Evolutionary conservation across 129 eudicot species (phyloP), one percentile per base, ranked within the genome.

Genomic region (Saussurea involucrata): DNA sequence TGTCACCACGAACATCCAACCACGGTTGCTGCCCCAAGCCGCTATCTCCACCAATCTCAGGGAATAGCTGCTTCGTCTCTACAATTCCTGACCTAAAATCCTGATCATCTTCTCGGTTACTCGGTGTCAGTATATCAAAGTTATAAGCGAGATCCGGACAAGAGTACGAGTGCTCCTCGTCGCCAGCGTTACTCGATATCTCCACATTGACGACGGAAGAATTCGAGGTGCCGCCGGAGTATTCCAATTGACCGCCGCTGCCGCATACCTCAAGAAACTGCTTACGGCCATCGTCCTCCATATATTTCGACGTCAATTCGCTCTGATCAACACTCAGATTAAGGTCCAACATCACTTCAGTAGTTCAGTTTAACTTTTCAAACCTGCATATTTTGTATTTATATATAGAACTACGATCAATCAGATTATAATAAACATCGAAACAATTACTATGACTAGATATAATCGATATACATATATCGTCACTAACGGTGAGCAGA

Each of bases 201-300:
- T 88, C 90, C 29, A 81, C 82, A 74, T 88, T 88, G 20, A 87
- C 90, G 49, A 86, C 81, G 22, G 93, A 88, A 57, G 94, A 89
- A 81, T 72, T 83, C 7, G 97, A 91, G 25, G 90, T 65, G 44
- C 90, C 85, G 55, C 90, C 85, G 37, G 88, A 77, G 69, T 85
- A 83, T 81, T 79, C 83, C 22, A 80, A 85, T 21, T 71, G 81
- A 24, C 76, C 87, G 84, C 82, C 79, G 55, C 71, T 72, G 25
- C 76, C 88, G 83, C 80, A 64, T 0, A 63, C 63, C 37, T 76
- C 83, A 3, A 21, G 53, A 61, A 71, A 69, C 80, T 77, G 85
- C 40, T 87, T 79, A 34, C 34, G 24, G 82, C 25, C 11, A 64
- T n/a, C 40, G 63, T 73, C 53, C 73, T 86, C 87, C 32, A 65